Evolutionary conservation across 495 filamentous ascomycete species (phyloP).

Genomic region (Penicillium coprophilum): DNA sequence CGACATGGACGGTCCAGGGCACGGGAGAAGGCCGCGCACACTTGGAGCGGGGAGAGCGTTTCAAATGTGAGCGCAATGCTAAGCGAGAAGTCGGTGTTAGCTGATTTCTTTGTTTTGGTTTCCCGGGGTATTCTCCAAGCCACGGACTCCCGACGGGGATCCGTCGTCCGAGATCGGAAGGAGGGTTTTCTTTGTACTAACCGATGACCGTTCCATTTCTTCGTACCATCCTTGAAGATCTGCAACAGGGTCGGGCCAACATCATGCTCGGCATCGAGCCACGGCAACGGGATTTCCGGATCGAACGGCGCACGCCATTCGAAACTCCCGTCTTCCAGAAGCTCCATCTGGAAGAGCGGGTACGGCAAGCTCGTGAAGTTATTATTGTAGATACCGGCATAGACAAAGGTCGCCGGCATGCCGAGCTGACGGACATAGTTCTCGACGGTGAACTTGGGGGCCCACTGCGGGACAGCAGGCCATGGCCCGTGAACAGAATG

Average conservation of each 20-base stretch:
- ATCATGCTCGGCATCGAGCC: conserved; percentile 96
- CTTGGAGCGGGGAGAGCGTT: conserved; percentile 78
- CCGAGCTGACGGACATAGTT: conserved; percentile 82
- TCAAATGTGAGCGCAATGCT: conserved; percentile 93
- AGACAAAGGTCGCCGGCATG: conserved; percentile 86
- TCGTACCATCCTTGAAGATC: conserved; percentile 88
- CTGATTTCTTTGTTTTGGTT: background rate
- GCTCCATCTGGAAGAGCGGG: conserved; percentile 90
- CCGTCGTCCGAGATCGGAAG: background rate
- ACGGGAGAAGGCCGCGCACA: conserved; percentile 72
- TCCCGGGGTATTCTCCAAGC: too few species aligned
- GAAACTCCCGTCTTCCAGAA: conserved; percentile 79
- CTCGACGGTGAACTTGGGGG: conserved; percentile 86
- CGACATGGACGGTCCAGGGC: conserved; percentile 75
- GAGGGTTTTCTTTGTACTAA: conserved; percentile 36
- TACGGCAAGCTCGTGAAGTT: conserved; percentile 95
- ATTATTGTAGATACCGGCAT: conserved; percentile 97
- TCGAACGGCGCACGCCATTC: conserved; percentile 95
- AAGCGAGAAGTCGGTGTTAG: background rate
- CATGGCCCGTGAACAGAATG: conserved; percentile 76
- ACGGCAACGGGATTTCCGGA: conserved; percentile 82
- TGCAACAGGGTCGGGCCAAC: conserved; percentile 92
- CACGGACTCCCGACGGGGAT: background rate
- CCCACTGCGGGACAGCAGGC: conserved; percentile 86
- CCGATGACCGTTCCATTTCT: conserved; percentile 82